Percentiles rank a stretch among this genome's conserved stretches.
These are phyloP conservation scores for Fraxinus excelsior DNA, from an alignment of 257 asterid genomes.

Conservation along the genomic window DNA sequence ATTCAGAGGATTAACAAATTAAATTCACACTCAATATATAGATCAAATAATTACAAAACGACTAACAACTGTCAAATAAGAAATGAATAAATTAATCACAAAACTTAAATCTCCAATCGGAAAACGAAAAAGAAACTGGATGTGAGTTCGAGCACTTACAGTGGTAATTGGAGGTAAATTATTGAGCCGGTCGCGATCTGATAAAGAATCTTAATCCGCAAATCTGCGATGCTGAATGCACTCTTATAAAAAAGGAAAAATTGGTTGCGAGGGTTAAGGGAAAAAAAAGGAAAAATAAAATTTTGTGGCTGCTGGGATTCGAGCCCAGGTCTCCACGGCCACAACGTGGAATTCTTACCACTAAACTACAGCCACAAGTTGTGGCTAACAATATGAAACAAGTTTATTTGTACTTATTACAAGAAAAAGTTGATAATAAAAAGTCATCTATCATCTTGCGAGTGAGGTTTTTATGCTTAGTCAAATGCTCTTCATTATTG, in stretches of 20 bases:
- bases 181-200: constrained; percentile 23
- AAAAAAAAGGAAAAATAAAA: background rate
- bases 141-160: constrained; percentile 26
- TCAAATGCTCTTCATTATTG: too few relatives aligned
- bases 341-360: constrained; percentile 99
- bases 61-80: background rate
- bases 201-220: background rate
- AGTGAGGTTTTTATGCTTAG: too few relatives aligned
- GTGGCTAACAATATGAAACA: rapidly evolving
- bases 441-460: too few relatives aligned
- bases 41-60: constrained; percentile 21
- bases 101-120: background rate
- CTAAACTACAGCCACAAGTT: constrained; percentile 93
- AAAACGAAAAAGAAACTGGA: background rate
- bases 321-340: constrained; percentile 99
- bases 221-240: background rate
- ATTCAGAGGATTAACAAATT: background rate
- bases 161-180: constrained; percentile 23
- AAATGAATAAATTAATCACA: background rate
- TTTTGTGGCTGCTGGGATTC: constrained; percentile 99
- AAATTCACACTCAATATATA: constrained; percentile 18
- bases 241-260: background rate
- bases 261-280: too few relatives aligned
- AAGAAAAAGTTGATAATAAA: too few relatives aligned
- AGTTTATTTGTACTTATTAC: too few relatives aligned